phyloP scores from a whole-genome alignment of 192 early-diverging fungal genomes.

The Coemansia sp. region DNA sequence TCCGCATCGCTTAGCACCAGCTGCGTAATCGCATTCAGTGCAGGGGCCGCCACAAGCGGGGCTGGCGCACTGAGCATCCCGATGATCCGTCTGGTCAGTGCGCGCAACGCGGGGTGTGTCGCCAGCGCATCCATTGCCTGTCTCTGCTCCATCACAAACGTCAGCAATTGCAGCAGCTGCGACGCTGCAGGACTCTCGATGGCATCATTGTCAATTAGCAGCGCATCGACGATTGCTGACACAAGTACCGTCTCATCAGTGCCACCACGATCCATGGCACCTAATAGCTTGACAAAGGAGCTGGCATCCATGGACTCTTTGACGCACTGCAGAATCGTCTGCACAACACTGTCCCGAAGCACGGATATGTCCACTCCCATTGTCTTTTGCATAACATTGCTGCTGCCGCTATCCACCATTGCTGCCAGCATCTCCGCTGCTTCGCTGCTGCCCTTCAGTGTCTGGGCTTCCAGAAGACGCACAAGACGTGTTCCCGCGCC shows the following conservation, averaged over 20 bases:
- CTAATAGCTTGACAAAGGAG: background rate
- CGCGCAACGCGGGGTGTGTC: constrained; percentile 6
- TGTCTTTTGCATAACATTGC: background rate
- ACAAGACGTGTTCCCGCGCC: constrained; percentile 15
- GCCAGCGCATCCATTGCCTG: constrained; percentile 6
- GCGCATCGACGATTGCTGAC: background rate
- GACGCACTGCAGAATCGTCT: constrained; percentile 9
- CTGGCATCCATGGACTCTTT: background rate
- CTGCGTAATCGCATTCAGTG: constrained; percentile 33
- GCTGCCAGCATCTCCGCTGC: constrained; percentile 17
- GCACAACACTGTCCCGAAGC: background rate
- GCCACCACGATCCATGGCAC: no score
- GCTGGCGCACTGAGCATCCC: constrained; percentile 31
- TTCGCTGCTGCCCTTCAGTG: constrained; percentile 1
- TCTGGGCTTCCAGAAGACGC: constrained; percentile 2
- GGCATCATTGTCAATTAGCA: background rate
- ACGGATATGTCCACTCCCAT: background rate
- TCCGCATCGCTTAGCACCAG: constrained; percentile 19
- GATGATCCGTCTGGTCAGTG: constrained; percentile 32
- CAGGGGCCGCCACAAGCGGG: constrained; percentile 31
- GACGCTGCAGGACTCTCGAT: constrained; percentile 2
- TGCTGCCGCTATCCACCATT: constrained; percentile 4
- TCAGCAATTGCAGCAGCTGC: constrained; percentile 24
- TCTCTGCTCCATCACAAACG: constrained; percentile 12
- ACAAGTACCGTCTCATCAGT: no score